Base-by-base conservation (phyloP, 306 rosid species). In the Gynostemma pentaphyllum region DNA sequence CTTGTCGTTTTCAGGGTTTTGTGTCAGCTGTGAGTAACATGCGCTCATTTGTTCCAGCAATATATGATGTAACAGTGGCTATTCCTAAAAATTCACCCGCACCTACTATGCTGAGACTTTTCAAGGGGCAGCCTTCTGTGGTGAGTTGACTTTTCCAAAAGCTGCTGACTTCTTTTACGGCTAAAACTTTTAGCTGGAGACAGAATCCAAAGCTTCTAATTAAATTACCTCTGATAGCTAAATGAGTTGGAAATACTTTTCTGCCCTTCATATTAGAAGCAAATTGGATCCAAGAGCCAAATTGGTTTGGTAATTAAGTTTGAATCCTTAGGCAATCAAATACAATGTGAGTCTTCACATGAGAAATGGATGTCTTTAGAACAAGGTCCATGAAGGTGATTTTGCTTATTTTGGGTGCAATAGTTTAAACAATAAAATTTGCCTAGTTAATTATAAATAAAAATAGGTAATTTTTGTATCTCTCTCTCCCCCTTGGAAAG, bases 81-180 rank as follows among this genome's bases (percentile, higher is more conserved):
- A 64, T 87, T 79, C 94, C 96, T n/a, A 87, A 85, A 78, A 76
- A 52, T 75, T 83, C 95, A 22, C 78, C 89, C n/a, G 54, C 95
- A 67, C 97, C 97, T 30, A 91, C 97, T 68, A 76, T 91, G 95
- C 70, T 91, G 57, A 76, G 97, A 81, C 82, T 91, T 74, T 87
- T 91, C 67, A 81, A 74, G 77, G 95, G 96, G 62, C 83, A 80
- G 73, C 71, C 96, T 57, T 87, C 97, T 48, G 89, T 91, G 91
- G 97, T 91, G 74, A 78, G 66, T 62, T 52, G 69, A 14, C 48
- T 66, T 27, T 55, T 46, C 29, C 21, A 5, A 14, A 47, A 32
- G 34, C 47, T 45, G 51, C 40, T 49, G 9, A 9, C 12, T 7
- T 11, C 27, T 52, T 52, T 52, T 5, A 28, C 27, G 36, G 59